phyloP scores from a whole-genome alignment of 2,329 filamentous ascomycete genomes.

The Dactylellina leptospora region DNA sequence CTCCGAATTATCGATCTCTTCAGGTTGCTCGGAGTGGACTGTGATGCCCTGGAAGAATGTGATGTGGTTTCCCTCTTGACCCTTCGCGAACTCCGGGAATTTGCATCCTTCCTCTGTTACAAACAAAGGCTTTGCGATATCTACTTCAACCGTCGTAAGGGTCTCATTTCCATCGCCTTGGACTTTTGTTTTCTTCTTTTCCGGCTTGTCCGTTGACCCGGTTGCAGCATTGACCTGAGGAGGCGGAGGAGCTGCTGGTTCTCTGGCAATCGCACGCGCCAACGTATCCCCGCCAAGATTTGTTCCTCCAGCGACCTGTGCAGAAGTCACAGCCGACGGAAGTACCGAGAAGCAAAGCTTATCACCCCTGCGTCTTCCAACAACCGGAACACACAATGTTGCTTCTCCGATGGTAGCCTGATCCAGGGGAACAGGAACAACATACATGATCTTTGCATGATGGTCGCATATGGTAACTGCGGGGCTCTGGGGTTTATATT shows the following conservation, averaged over 20 bases:
- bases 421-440: slow-evolving; percentile 57
- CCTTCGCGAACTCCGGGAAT: slow-evolving; percentile 37
- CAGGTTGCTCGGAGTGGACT: slow-evolving; percentile 32
- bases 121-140: slow-evolving; percentile 44
- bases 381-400: slow-evolving; percentile 56
- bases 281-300: slow-evolving; percentile 43
- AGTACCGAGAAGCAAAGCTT: slow-evolving; percentile 56
- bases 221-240: slow-evolving; percentile 32
- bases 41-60: slow-evolving; percentile 52
- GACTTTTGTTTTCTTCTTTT: slow-evolving; percentile 33
- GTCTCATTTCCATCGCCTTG: slow-evolving; percentile 1
- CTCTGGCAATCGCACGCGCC: slow-evolving; percentile 41
- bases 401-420: slow-evolving; percentile 57
- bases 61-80: slow-evolving; percentile 38
- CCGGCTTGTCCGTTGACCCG: slow-evolving; percentile 29
- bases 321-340: slow-evolving; percentile 55
- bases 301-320: slow-evolving; percentile 52
- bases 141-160: slow-evolving; percentile 32
- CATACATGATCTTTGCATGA: slow-evolving; percentile 55
- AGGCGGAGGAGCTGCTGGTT: slow-evolving; percentile 31
- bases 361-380: slow-evolving; percentile 55
- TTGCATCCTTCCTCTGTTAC: slow-evolving; percentile 49
- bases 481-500: slow-evolving; percentile 40
- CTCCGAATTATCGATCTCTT: slow-evolving; percentile 45
- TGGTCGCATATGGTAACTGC: slow-evolving; percentile 42